Base-by-base conservation (phyloP, 2,329 filamentous ascomycete genomes). In the Fusarium circinatum region DNA sequence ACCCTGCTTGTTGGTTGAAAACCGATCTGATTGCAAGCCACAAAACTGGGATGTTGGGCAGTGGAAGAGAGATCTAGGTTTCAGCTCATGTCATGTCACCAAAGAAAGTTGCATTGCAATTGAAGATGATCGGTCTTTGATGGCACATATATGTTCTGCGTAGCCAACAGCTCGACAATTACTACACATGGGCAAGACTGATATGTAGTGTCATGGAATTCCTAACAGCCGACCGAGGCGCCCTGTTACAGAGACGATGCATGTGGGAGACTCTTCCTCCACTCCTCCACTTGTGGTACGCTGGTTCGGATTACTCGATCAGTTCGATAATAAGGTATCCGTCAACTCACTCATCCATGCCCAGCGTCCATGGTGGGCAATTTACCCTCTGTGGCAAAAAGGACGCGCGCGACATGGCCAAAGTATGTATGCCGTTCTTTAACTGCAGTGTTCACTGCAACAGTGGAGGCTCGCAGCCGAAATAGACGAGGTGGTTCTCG, bases 371-470 rank as follows among this genome's bases (percentile, higher is more conserved):
- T 22, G 57, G 47, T 55, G 39, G 57, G 66, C 58, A 69, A 45
- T 34, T 60, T 59, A 32, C 60, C 32, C 42, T 68, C 34, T 59
- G 70, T 72, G 70, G 69, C 70, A 60, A 72, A 72, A 73, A 60
- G 39, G 55, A 69, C 64, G 45, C 63, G 69, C 56, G 52, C 28
- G 58, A 61, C 47, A 54, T 52, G 45, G 34, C n/a, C 34, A 57
- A 26, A 58, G 22, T 18, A 51, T 51, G 22, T 30, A 48, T 20
- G 32, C 32, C 15, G 41, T 57, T 34, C 32, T 34, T 34, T 17
- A 48, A 36, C 10, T 34, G 30, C 28, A 45, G 44, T 62, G 30
- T 45, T 52, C 24, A 44, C 41, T 56, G 49, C n/a, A 45, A 36
- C 28, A 44, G 34, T 49, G 65, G 65, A 67, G 62, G 44, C 52